These are phyloP conservation scores for Jaapia argillacea DNA, from an alignment of 768 basidiomycete species.

Conservation along the genomic window DNA sequence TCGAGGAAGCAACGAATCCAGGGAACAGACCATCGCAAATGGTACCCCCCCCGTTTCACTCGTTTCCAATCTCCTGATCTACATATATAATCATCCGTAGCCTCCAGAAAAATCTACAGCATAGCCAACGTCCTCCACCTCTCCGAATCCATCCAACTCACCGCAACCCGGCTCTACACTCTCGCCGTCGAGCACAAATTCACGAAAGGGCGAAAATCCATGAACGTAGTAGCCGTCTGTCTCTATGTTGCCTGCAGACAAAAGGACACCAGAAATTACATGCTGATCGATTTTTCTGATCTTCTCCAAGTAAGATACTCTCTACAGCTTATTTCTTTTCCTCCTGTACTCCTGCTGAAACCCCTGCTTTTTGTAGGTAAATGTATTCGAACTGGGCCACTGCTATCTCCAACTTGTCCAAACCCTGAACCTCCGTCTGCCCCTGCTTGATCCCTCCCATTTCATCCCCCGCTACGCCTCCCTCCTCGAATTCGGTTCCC, in stretches of 20 bases:
- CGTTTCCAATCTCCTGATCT: slow-evolving; percentile 1
- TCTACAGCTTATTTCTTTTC: not conserved
- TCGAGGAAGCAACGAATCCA: slow-evolving; percentile 68
- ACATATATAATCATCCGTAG: slow-evolving; percentile 26
- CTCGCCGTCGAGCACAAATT: slow-evolving; percentile 93
- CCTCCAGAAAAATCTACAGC: slow-evolving; percentile 73
- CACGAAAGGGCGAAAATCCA: slow-evolving; percentile 82
- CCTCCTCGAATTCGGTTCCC: slow-evolving; percentile 92
- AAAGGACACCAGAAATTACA: slow-evolving; percentile 84
- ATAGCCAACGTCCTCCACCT: slow-evolving; percentile 72
- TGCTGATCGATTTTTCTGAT: slow-evolving; percentile 99
- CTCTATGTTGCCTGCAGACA: slow-evolving; percentile 90
- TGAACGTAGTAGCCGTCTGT: slow-evolving; percentile 94
- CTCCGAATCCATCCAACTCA: slow-evolving; percentile 69
- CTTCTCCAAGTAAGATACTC: slow-evolving; percentile 58
- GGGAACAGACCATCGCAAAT: slow-evolving; percentile 87
- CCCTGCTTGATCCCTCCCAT: slow-evolving; percentile 90
- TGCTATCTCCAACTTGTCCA: slow-evolving; percentile 93
- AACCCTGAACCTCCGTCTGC: slow-evolving; percentile 74
- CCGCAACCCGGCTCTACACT: slow-evolving; percentile 82
- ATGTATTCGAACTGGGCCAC: slow-evolving; percentile 94
- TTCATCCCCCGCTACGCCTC: slow-evolving; percentile 95
- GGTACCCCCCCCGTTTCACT: slow-evolving; percentile 33
- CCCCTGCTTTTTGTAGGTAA: slow-evolving; percentile 66
- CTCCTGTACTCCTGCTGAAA: not conserved